Base-by-base conservation (phyloP, 306 rosid genomes). In the Cajanus cajan region DNA sequence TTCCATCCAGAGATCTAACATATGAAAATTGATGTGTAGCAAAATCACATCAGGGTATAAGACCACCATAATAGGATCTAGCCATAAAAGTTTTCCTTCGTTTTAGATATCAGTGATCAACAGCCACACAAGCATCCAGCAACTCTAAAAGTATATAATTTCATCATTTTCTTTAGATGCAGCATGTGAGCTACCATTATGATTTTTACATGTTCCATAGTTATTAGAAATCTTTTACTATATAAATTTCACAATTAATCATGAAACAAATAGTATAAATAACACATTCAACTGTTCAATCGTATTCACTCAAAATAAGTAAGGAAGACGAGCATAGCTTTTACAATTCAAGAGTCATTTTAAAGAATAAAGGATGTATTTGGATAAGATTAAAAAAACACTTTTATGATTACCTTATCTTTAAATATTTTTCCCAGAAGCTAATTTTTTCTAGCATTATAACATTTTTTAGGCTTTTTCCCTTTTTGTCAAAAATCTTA, bases 261-360 rank as follows among this genome's bases (percentile, higher is more conserved):
- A 47, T 47, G 52, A 44, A 44, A 12, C 13, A 8, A 0, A 13
- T 4, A 44, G 16, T 44, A 44, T 44, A 44, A 12, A 44, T 13
- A 44, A 44, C 50, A 13, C 6, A 44, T 44, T 44, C 50, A 44
- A 13, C 50, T 44, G 50, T 44, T 44, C 50, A 44, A 44, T 44
- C 50, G 12, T 44, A 44, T 44, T 8, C 6, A 44, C 50, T 10
- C 52, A n/a, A 43, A 48, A 48, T 48, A 31, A n/a, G 48, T 2
- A 12, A 18, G 31, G 54, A 71, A 71, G 63, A 71, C 22, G 15
- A 69, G 74, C 74, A 25, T 7, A 45, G 59, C 59, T 69, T 69
- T 69, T 4, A 67, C 1, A 67, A 18, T 19, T 40, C 54, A 5
- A 4, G 48, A 39, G 50, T 19, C 55, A 43, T 57, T 57, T 34